Evolutionary conservation across 768 basidiomycete species (phyloP).

Genomic region (Tephrocybe rancida): DNA sequence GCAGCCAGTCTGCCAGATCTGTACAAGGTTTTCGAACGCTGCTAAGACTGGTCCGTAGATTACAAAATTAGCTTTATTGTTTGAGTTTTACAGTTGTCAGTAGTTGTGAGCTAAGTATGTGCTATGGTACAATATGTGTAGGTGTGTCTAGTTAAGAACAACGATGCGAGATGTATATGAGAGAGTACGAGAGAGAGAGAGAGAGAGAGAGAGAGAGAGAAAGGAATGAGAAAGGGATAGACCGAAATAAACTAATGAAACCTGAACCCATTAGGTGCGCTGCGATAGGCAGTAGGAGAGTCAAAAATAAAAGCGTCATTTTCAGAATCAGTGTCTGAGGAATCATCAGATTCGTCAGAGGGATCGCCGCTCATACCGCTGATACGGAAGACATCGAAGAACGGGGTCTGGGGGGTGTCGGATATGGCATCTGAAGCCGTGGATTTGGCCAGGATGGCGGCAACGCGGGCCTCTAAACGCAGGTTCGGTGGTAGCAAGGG

Average conservation of each 20-base stretch:
- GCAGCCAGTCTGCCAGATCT: conserved; percentile 89
- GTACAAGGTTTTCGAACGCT: conserved; percentile 94
- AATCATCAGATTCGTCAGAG: conserved; percentile 44
- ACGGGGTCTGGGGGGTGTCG: conserved; percentile 78
- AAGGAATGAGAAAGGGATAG: not conserved
- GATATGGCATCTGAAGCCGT: conserved; percentile 50
- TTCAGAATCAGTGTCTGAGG: conserved; percentile 55
- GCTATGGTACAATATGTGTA: conserved; percentile 21
- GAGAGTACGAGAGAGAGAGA: no score
- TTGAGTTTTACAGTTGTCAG: conserved; percentile 17
- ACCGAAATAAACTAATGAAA: conserved; percentile 29
- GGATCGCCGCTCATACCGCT: conserved; percentile 32
- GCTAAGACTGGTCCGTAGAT: conserved; percentile 49
- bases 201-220: not conserved
- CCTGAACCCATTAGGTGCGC: conserved; percentile 47
- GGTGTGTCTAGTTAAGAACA: conserved; percentile 18
- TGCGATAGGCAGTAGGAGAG: conserved; percentile 46
- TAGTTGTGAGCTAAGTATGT: conserved; percentile 13
- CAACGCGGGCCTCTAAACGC: conserved; percentile 75
- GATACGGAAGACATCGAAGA: conserved; percentile 74
- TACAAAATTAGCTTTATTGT: conserved; percentile 14
- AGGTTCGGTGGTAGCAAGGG: conserved; percentile 52
- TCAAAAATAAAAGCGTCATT: conserved; percentile 68
- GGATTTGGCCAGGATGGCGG: conserved; percentile 84
- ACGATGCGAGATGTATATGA: conserved; percentile 9